A percentile compares a stretch with the other conserved stretches of the same genome.
Evolutionary conservation across 139 green algal species (phyloP).

Genomic region (Chlorokybus atmophyticus): DNA sequence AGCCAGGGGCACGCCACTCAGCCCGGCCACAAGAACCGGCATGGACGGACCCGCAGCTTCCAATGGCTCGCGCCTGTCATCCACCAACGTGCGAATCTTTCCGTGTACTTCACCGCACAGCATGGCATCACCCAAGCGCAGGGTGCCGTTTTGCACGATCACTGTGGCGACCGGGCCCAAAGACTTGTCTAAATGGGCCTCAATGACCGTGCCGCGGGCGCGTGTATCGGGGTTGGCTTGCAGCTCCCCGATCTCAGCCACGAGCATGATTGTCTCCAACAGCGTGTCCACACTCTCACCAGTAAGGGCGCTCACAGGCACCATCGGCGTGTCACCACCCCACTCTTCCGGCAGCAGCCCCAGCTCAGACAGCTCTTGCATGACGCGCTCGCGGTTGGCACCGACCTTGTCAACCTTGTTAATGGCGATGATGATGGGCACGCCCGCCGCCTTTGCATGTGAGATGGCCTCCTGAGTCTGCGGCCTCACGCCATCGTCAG

Average conservation of each 20-base stretch:
- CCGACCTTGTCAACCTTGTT: constrained; percentile 80
- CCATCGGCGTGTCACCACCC: constrained; percentile 79
- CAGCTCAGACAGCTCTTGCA: constrained; percentile 67
- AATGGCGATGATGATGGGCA: constrained; percentile 67
- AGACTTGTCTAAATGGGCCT: constrained; percentile 69
- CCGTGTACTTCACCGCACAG: constrained; percentile 54
- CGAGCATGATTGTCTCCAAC: constrained; percentile 64
- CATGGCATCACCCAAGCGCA: constrained; percentile 71
- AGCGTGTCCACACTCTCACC: constrained; percentile 61
- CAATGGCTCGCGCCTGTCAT: constrained; percentile 39
- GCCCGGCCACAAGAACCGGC: constrained; percentile 77
- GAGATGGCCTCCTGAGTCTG: constrained; percentile 88
- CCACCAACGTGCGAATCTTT: constrained; percentile 61
- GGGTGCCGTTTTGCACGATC: constrained; percentile 76
- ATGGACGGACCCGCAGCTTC: constrained; percentile 59
- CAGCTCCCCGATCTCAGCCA: constrained; percentile 65
- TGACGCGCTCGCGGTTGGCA: constrained; percentile 74
- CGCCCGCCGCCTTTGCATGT: constrained; percentile 76
- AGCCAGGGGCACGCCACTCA: constrained; percentile 66
- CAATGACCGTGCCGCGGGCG: constrained; percentile 81
- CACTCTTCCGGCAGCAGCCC: constrained; percentile 89
- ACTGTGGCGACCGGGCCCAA: constrained; percentile 68
- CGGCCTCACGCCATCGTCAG: constrained; percentile 88
- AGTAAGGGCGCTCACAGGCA: constrained; percentile 77
- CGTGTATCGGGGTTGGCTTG: constrained; percentile 50